Evolutionary conservation across 2,329 filamentous ascomycete genomes (phyloP), one percentile per base, ranked within the genome.

Genomic region (Coniochaeta sp.): DNA sequence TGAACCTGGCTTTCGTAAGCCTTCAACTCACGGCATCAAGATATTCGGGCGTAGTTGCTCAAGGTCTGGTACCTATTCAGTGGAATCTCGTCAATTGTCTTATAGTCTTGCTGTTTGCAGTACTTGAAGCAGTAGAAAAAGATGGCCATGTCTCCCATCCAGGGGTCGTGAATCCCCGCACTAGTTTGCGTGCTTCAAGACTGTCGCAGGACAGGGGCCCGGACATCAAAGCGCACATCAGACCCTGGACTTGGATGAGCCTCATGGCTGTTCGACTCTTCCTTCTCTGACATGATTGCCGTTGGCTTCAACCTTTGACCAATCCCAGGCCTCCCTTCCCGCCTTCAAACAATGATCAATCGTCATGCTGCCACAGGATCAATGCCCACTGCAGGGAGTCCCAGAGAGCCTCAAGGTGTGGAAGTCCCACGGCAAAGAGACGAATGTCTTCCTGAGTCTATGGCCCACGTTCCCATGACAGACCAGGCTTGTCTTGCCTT

Each of bases 131-230:
- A 36, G 34, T 14, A 12, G 34, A 9, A 14, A 12, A 36, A 7
- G 34, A 12, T 12, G 34, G 34, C 7, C 34, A 36, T 33, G 31
- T 33, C n/a, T n/a, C n/a, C 12, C 34, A 14, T 36, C 34, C 34
- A 36, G 43, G 22, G 54, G 54, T 22, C 17, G n/a, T n/a, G 26
- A 34, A 12, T 24, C 43, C 56, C 61, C 57, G 26, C 60, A 55
- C 28, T 6, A 11, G 14, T 40, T 57, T 60, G 68, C 62, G 66
- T 79, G 78, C 78, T 68, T 80, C 78, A 79, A 70, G 73, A 73
- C 68, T 77, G 78, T 80, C 74, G 71, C 77, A 79, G 72, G 67
- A 74, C 72, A 74, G 70, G 76, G 76, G 69, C 66, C n/a, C 57
- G 38, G 44, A 62, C 60, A 62, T 64, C 66, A 63, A 65, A 65